Evolutionary conservation across 192 early-diverging fungal species (phyloP).

Genomic region (Coemansia sp.): DNA sequence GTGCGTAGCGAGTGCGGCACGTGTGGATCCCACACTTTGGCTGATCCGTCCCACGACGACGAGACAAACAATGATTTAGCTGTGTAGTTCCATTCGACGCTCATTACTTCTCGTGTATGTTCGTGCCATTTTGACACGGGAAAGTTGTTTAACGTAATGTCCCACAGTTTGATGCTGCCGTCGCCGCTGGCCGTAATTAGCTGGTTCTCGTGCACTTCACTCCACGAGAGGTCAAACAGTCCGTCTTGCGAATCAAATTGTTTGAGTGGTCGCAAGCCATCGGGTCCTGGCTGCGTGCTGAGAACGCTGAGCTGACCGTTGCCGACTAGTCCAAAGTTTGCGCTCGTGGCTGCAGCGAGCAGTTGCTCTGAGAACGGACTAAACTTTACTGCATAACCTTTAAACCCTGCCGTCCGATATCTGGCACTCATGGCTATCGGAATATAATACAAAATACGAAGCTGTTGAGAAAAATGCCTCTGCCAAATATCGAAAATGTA

Average conservation of each 20-base stretch:
- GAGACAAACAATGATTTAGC: slow-evolving; percentile 86
- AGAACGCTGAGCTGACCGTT: slow-evolving; percentile 89
- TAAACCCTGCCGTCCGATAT: slow-evolving; percentile 80
- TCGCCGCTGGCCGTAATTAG: slow-evolving; percentile 88
- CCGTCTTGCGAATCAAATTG: slow-evolving; percentile 98
- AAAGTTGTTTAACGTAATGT: slow-evolving; percentile 59
- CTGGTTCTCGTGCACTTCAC: slow-evolving; percentile 94
- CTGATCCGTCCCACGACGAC: slow-evolving; percentile 92
- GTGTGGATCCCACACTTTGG: slow-evolving; percentile 95
- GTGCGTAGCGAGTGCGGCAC: slow-evolving; percentile 73
- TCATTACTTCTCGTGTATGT: slow-evolving; percentile 91
- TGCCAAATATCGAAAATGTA: neutral
- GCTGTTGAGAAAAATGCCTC: neutral
- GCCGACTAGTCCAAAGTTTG: slow-evolving; percentile 97
- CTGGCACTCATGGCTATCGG: slow-evolving; percentile 5
- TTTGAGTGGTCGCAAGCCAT: slow-evolving; percentile 7
- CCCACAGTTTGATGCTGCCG: slow-evolving; percentile 94
- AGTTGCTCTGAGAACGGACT: slow-evolving; percentile 91
- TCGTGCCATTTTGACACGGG: slow-evolving; percentile 91
- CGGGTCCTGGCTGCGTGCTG: slow-evolving; percentile 34
- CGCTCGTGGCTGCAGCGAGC: slow-evolving; percentile 80
- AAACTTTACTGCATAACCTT: slow-evolving; percentile 93
- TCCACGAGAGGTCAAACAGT: slow-evolving; percentile 93
- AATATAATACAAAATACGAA: neutral
- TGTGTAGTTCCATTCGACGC: slow-evolving; percentile 92